Base-by-base conservation (phyloP, 225 moss, liverwort and hornwort genomes). In the Climacium dendroides region DNA sequence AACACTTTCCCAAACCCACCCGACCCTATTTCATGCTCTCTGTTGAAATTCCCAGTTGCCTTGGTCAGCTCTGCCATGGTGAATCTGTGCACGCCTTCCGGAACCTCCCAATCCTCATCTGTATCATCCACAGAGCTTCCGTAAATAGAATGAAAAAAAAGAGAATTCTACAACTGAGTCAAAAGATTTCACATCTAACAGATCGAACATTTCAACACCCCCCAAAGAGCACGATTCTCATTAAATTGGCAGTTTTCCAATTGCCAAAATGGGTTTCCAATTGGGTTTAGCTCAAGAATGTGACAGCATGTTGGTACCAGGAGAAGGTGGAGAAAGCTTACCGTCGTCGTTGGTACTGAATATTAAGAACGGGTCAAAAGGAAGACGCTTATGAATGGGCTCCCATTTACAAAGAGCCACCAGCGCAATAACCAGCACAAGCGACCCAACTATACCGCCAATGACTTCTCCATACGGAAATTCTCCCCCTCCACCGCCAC, bases 1-100 rank as follows among this genome's bases (percentile, higher is more conserved):
- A 94, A 94, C 19, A 94, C 94, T 85, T 94, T 94, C 26, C 94
- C 94, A 66, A 94, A 94, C 24, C 94, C 91, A 8, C 94, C 94
- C 8, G 87, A 86, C 19, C 94, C 94, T 16, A 94, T 89, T 64
- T 93, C 94, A 45, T 94, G 90, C 32, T 89, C 89, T 53, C 37
- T 41, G 29, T 90, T 84, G 59, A 94, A 94, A 59, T 91, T 88
- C 29, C 89, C 90, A 3, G 94, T 93, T 19, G 94, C 94, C 86
- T 88, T 94, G n/a, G 76, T 82, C 11, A 94, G 90, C 86, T 93
- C 91, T 5, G 92, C 88, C 74, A 94, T 87, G 19, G 87, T 86
- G 69, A 93, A 94, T 43, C 91, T 86, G 70, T 91, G 94, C 75
- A 94, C 94, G 13, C 94, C 94, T 89, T 90, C 89, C 4, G 94